Evolutionary conservation across 306 rosid genomes (phyloP), one percentile per base, ranked within the genome.

Genomic region (Quercus ilex): DNA sequence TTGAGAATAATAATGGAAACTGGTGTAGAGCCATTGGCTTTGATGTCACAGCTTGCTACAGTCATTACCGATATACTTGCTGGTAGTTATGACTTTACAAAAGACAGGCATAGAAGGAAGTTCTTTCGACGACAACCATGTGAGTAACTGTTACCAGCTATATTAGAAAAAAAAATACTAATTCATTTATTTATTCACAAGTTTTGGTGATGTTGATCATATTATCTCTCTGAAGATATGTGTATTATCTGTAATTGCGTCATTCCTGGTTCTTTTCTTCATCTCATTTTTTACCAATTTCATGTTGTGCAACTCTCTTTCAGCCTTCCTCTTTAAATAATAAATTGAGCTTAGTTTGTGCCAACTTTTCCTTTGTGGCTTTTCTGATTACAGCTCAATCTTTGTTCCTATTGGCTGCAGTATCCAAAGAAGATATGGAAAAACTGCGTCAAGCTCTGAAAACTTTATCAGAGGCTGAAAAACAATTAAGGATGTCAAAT

Each of bases 41-140:
- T 96, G 79, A 96, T 96, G 98, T 91, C 99, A 74, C 99, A 96
- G 80, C 97, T 96, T 51, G 98, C 99, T 18, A 96, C 97, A 21
- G 95, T 96, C 21, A 96, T 96, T 79, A 96, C 98, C 15, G 99
- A 96, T 83, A 87, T 96, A 86, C 97, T 96, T 82, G 99, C 98
- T 28, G 98, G 99, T 72, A 88, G 96, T 80, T 91, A 90, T 79
- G 96, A 90, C 85, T 90, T 85, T 77, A 77, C 85, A 31, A 90
- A 88, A 77, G 98, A 89, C 76, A 90, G 90, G 85, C 85, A 80
- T 56, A 87, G 94, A 87, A 89, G 98, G 85, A 93, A 90, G 88
- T 96, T 96, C 87, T 96, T 96, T 79, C 87, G 93, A 49, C 85
- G 92, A 80, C 94, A 90, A 62, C 92, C 97, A 77, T 77, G 99